phyloP scores from a whole-genome alignment of 352 stramenopile genomes.

The Lagenidium giganteum region DNA sequence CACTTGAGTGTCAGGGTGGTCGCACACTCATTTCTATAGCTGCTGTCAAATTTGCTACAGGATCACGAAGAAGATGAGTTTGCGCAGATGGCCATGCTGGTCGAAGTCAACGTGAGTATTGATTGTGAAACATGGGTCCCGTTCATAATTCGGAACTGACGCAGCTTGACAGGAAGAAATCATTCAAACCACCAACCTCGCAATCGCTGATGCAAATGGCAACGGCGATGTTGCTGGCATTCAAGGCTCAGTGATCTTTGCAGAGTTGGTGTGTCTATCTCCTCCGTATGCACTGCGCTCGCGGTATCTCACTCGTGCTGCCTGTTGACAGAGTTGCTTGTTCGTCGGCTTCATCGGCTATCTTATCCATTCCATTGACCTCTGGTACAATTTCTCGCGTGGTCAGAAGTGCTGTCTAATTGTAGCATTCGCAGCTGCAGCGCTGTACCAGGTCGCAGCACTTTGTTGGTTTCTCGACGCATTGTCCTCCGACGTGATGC shows the following conservation, averaged over 20 bases:
- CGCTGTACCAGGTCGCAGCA: conserved; percentile 41
- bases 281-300: background rate
- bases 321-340: conserved; percentile 35
- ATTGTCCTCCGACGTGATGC: conserved; percentile 38
- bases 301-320: background rate
- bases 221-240: conserved; percentile 6
- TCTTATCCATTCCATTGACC: conserved; percentile 42
- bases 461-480: conserved; percentile 32
- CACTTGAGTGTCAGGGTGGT: no score
- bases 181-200: no score
- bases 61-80: no score
- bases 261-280: conserved; percentile 9
- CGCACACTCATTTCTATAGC: no score
- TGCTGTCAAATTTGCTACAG: no score
- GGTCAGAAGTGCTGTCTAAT: conserved; percentile 50
- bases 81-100: no score
- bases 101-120: no score
- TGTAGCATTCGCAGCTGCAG: conserved; percentile 29
- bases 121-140: no score
- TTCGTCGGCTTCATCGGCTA: conserved; percentile 64
- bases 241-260: conserved; percentile 15
- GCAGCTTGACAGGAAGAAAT: no score
- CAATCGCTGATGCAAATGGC: no score
- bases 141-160: no score
- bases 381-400: conserved; percentile 46